Evolutionary conservation across 306 rosid species (phyloP), one percentile per base, ranked within the genome.

Genomic region (Gynostemma pentaphyllum): DNA sequence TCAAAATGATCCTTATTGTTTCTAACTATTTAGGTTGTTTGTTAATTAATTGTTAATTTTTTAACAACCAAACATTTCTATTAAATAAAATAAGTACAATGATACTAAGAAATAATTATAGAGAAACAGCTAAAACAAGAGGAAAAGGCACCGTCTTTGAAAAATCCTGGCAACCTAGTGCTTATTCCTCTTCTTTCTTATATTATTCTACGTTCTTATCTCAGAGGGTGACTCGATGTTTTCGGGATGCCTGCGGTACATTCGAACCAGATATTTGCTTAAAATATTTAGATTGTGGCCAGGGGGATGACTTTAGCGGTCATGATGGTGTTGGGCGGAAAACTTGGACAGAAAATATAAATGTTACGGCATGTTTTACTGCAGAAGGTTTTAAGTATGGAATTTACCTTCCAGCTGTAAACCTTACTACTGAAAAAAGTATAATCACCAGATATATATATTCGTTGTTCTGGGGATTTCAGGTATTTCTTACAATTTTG

Each of bases 401-500:
- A 34, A 81, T 90, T 62, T 90, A 80, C 45, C 3, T 0, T 1
- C 79, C 59, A 55, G 89, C 87, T 55, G 97, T 87, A 48, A 39
- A 16, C 28, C 96, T 90, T 69, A 75, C 84, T 1, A 50, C 87
- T 15, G 5, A 73, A 26, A 12, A 5, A 0, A 75, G 68, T 67
- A 32, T 83, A 32, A 6, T 78, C 48, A 76, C 79, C 9, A 81
- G 88, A 90, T 90, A 90, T 67, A 62, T 78, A 12, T 87, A 78
- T 66, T 74, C 95, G 14, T 68, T 85, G 15, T 90, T 83, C 76
- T 87, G 97, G 97, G 96, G 97, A 66, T 90, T 90, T 72, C 96
- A 87, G 94, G 97, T 87, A 71, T 59, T 32, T 23, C 55, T 66
- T 73, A 28, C 56, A 7, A 28, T 30, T 34, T 21, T 57, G 29